Base-by-base conservation (phyloP, 176 grass and related monocot species). In the Tillandsia fasciculata region DNA sequence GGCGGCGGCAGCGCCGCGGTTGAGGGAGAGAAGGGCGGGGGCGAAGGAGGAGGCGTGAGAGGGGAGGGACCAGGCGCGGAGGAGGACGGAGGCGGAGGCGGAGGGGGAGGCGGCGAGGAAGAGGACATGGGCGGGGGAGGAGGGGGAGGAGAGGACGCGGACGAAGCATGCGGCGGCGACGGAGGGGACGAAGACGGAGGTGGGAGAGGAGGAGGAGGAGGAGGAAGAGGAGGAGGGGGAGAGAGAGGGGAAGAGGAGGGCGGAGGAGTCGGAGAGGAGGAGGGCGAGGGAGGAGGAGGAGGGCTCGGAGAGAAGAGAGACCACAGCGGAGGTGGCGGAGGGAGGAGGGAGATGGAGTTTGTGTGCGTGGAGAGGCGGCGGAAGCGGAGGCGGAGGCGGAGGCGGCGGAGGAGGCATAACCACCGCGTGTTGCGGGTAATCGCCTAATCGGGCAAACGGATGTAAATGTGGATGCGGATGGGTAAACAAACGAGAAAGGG, bases 191-290 rank as follows among this genome's bases (percentile, higher is more conserved):
- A 49, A 23, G 50, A 22, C 14, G 74, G 64, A 1, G 15, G 14
- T 2, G 89, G 53, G 82, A 78, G 65, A 81, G 79, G 84, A 81
- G 72, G 67, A 86, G 28, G 64, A 70, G 70, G 64, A 78, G 52
- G 89, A 78, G 64, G 78, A 83, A 42, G 85, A 86, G 50, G 69
- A 72, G 70, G 64, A 78, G 52, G 89, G 79, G 64, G 78, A 83
- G 12, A 87, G 81, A 42, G 85, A 86, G 50, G 69, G 68, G 68
- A 75, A 85, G 27, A 53, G 77, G 58, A 82, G 82, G 80, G 59
- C 83, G 75, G 79, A 81, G 23, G 87, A 86, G 65, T 79, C 86
- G 23, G 80, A 80, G 64, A 85, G 89, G 53, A 83, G 82, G 69
- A 85, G 64, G 1, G 84, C 85, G 51, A 85, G 82, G 23, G 78